Conservation (phyloP, 495 filamentous ascomycete species). For the Neurospora intermedia region DNA sequence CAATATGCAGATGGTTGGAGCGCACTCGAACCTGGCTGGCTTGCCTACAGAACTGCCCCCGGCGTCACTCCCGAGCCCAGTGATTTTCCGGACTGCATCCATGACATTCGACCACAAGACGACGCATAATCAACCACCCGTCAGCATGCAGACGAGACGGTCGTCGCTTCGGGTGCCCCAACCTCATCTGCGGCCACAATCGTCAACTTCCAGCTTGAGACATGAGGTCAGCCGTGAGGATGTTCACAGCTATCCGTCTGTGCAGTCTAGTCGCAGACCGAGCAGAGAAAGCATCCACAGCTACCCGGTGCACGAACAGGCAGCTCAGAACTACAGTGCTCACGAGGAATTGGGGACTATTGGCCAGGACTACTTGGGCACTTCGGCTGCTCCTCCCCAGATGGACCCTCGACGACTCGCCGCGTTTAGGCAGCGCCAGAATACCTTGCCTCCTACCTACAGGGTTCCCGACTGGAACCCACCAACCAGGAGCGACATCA, state of each 20-base stretch:
- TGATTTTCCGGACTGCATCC: constrained; percentile 14
- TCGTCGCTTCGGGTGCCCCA: constrained; percentile 29
- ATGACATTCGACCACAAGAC: constrained; percentile 10
- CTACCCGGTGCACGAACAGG: constrained; percentile 13
- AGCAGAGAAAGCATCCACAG: constrained; percentile 26
- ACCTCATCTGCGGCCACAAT: constrained; percentile 25
- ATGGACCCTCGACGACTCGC: constrained; percentile 18
- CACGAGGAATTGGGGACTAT: constrained; percentile 1
- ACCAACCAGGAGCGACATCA: constrained; percentile 20
- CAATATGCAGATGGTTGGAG: constrained; percentile 5
- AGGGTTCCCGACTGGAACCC: constrained; percentile 20
- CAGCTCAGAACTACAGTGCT: background rate
- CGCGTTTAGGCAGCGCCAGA: constrained; percentile 12
- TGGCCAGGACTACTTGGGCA: constrained; percentile 1
- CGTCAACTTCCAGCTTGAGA: constrained; percentile 21
- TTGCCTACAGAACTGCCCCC: constrained; percentile 14
- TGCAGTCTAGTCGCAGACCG: constrained; percentile 11
- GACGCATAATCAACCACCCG: constrained; percentile 17
- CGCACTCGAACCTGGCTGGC: constrained; percentile 5
- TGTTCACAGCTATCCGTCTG: constrained; percentile 17
- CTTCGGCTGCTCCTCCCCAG: background rate
- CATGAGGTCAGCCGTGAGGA: constrained; percentile 26
- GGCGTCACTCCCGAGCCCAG: constrained; percentile 16
- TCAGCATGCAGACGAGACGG: constrained; percentile 24
- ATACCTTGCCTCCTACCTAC: constrained; percentile 1